These are phyloP conservation scores for Galerina sulciceps DNA, from an alignment of 768 basidiomycete species.

Conservation along the genomic window DNA sequence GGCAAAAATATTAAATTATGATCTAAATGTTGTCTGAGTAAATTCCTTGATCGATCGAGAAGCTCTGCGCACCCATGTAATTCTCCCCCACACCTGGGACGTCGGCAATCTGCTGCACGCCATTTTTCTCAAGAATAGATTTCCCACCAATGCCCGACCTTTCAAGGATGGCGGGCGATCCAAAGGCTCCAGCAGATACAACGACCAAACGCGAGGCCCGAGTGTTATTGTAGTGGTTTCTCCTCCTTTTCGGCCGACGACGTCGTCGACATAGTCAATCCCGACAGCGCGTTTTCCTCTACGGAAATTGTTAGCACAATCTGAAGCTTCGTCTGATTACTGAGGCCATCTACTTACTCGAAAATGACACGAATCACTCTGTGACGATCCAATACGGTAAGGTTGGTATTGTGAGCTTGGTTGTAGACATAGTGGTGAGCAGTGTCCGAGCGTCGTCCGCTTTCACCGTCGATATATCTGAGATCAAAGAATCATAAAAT, in stretches of 20 bases:
- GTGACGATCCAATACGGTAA: constrained; percentile 42
- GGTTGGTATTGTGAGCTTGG: constrained; percentile 43
- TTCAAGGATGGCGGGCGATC: constrained; percentile 60
- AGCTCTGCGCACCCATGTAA: constrained; percentile 45
- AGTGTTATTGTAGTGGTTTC: constrained; percentile 17
- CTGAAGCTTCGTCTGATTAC: not conserved
- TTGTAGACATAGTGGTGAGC: constrained; percentile 59
- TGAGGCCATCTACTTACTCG: constrained; percentile 37
- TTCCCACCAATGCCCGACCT: constrained; percentile 63
- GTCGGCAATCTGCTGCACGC: constrained; percentile 56
- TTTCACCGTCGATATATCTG: constrained; percentile 58
- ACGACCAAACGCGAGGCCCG: constrained; percentile 51
- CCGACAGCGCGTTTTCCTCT: constrained; percentile 50
- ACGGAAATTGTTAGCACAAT: not conserved
- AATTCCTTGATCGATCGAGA: too few relatives aligned
- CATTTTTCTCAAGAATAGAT: constrained; percentile 47
- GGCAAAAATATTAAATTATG: constrained; percentile 42
- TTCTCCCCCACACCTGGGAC: constrained; percentile 82
- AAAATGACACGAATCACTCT: constrained; percentile 53
- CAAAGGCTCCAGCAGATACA: constrained; percentile 56
- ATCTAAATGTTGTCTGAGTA: constrained; percentile 31
- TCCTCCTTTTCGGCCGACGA: constrained; percentile 24
- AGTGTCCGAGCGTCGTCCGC: constrained; percentile 60
- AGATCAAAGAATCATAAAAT: too few relatives aligned
- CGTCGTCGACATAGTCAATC: constrained; percentile 53